Base-by-base conservation (phyloP, 495 filamentous ascomycete species). In the Xylaria flabelliformis region DNA sequence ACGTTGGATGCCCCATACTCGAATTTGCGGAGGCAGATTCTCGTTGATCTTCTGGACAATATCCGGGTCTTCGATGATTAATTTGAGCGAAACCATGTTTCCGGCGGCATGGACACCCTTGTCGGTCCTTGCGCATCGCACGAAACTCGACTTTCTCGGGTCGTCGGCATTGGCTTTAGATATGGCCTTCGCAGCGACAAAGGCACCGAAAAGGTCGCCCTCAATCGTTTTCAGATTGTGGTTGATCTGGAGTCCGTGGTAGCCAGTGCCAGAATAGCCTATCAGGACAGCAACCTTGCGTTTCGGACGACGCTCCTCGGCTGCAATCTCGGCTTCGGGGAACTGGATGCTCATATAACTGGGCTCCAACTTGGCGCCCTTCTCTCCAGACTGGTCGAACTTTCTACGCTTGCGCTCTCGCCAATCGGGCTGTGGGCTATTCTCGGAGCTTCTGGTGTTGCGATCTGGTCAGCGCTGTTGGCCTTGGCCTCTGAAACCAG, bases 21-120 rank as follows among this genome's bases (percentile, higher is more conserved):
- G 88, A 68, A 99, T 98, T 80, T 98, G 96, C 2, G 91, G 84
- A 26, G 91, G 91, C 34, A 99, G 87, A 61, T 93, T 80, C 32
- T 89, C 85, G 80, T 99, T 99, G 85, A 99, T 97, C 81, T 92
- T 97, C 62, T 93, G 81, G 34, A 98, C 90, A 62, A 97, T 88
- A 73, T 97, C 90, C 3, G 88, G 84, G 73, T 98, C 97, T 79
- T 98, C 95, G 48, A 97, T 89, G 75, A 99, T 98, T 69, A 99
- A 85, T 82, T 99, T 99, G 70, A 99, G 84, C 6, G 94, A 97
- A 46, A 99, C 91, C 63, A 98, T 90, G 80, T 99, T 99, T 12
- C 97, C 96, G 2, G 96, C 97, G 2, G 96, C 96, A 79, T 98
- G 97, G 3, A 99, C 96, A 67, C 97, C 97, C 84, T 98, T 98